A percentile compares a stretch with the other conserved stretches of the same genome.
These are phyloP conservation scores for Galerina marginata DNA, from an alignment of 768 basidiomycete species.

Conservation along the genomic window DNA sequence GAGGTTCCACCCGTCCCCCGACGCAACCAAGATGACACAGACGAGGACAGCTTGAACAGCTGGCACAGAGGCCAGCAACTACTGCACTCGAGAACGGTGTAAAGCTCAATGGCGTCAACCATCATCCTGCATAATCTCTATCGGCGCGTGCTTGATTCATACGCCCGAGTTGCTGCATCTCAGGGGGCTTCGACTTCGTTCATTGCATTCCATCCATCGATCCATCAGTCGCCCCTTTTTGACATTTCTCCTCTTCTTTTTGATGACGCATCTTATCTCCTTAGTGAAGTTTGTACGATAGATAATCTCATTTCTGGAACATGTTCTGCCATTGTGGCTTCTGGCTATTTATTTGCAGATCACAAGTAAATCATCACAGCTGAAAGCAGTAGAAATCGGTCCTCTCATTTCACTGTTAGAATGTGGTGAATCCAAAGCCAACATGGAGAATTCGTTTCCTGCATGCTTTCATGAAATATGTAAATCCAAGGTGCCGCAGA, in stretches of 20 bases:
- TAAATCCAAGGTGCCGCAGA: not conserved
- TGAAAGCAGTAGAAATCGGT: too few species aligned
- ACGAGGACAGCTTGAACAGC: constrained; percentile 22
- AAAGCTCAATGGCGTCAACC: constrained; percentile 36
- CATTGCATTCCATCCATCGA: too few species aligned
- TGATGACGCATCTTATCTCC: not conserved
- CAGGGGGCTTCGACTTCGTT: too few species aligned
- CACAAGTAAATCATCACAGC: too few species aligned
- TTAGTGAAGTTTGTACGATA: not conserved
- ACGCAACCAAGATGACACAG: constrained; percentile 29
- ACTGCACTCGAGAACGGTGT: constrained; percentile 8
- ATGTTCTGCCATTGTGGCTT: not conserved
- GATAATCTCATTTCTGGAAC: not conserved
- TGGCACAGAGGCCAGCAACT: constrained; percentile 17
- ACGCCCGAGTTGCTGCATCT: too few species aligned
- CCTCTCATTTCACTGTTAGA: too few species aligned
- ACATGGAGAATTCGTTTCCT: too few species aligned
- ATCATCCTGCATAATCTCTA: constrained; percentile 12
- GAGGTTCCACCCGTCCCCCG: constrained; percentile 28
- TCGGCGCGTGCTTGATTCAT: not conserved
- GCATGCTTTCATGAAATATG: too few species aligned
- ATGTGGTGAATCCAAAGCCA: too few species aligned
- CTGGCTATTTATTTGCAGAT: too few species aligned
- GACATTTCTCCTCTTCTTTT: not conserved
- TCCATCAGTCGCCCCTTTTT: not conserved